A percentile compares a stretch with the other conserved stretches of the same genome.
Conservation (phyloP, 805 yeast genomes). For the Myxozyma udenii region DNA sequence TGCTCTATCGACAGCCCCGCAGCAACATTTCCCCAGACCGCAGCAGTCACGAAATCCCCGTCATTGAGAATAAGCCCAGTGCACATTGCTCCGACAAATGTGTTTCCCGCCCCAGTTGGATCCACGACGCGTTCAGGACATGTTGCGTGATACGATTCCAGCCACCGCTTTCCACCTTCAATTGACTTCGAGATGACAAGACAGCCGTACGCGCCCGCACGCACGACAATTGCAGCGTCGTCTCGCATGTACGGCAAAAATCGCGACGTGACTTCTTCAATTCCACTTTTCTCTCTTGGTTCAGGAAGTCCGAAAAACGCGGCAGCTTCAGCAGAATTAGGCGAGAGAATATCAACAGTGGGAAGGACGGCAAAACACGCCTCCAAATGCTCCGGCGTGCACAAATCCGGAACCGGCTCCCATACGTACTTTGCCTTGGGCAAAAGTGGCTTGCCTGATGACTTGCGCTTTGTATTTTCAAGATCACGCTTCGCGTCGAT, state of each 20-base stretch:
- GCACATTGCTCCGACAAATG: conserved; percentile 78
- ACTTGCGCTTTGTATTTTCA: not conserved
- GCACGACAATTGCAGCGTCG: conserved; percentile 53
- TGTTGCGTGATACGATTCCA: conserved; percentile 68
- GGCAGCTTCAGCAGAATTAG: conserved; percentile 83
- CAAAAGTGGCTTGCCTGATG: not conserved
- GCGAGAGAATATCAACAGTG: conserved; percentile 62
- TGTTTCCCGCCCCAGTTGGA: conserved; percentile 94
- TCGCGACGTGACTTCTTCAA: conserved; percentile 46
- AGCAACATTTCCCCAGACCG: conserved; percentile 68
- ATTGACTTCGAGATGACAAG: conserved; percentile 41
- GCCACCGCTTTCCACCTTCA: conserved; percentile 42
- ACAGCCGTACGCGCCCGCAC: conserved; percentile 79
- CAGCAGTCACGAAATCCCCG: conserved; percentile 47
- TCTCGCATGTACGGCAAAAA: conserved; percentile 44
- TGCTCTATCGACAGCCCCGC: conserved; percentile 82
- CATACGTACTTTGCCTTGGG: conserved; percentile 49
- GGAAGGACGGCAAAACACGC: conserved; percentile 42
- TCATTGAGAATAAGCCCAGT: conserved; percentile 50
- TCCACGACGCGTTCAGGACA: conserved; percentile 57
- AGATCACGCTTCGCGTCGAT: conserved; percentile 2
- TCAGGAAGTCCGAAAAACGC: conserved; percentile 49
- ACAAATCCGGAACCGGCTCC: conserved; percentile 85
- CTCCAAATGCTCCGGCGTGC: conserved; percentile 51
- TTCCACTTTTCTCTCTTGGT: conserved; percentile 43